Conservation (phyloP, 495 filamentous ascomycete genomes). For the Talaromyces ruber region DNA sequence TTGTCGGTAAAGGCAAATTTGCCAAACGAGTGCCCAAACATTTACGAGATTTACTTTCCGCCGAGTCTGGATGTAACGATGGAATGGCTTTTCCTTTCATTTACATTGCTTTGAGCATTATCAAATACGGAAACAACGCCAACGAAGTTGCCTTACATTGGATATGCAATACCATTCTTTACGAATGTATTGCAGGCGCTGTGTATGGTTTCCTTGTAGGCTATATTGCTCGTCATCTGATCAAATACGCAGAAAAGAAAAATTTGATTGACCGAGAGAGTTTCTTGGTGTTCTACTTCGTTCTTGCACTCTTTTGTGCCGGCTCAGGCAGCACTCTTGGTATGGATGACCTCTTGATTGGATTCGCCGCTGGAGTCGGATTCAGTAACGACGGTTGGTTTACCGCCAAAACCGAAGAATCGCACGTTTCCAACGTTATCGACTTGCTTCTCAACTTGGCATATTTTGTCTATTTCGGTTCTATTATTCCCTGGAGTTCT, state of each 20-base stretch:
- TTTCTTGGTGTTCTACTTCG: constrained; percentile 98
- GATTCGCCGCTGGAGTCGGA: constrained; percentile 89
- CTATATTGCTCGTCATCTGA: constrained; percentile 80
- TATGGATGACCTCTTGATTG: constrained; percentile 92
- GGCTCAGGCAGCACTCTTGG: constrained; percentile 89
- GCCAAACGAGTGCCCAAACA: constrained; percentile 96
- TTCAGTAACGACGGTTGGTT: constrained; percentile 99
- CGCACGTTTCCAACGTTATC: constrained; percentile 98
- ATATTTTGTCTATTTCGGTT: constrained; percentile 95
- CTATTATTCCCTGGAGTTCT: constrained; percentile 90
- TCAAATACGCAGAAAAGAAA: constrained; percentile 78
- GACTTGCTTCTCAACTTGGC: constrained; percentile 94
- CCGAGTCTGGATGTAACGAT: constrained; percentile 98
- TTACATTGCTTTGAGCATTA: constrained; percentile 83
- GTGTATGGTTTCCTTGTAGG: constrained; percentile 84
- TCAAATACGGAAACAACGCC: constrained; percentile 63
- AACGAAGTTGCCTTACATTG: constrained; percentile 70
- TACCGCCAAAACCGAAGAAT: constrained; percentile 94
- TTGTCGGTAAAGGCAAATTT: constrained; percentile 98
- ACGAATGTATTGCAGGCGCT: constrained; percentile 92
- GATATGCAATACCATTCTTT: constrained; percentile 85
- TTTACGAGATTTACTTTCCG: constrained; percentile 88
- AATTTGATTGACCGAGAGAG: constrained; percentile 91
- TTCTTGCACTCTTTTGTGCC: constrained; percentile 91
- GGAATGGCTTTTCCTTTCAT: constrained; percentile 99